Conservation (phyloP, 1,284 basidiomycete genomes). For the Cystobasidium sp. region DNA sequence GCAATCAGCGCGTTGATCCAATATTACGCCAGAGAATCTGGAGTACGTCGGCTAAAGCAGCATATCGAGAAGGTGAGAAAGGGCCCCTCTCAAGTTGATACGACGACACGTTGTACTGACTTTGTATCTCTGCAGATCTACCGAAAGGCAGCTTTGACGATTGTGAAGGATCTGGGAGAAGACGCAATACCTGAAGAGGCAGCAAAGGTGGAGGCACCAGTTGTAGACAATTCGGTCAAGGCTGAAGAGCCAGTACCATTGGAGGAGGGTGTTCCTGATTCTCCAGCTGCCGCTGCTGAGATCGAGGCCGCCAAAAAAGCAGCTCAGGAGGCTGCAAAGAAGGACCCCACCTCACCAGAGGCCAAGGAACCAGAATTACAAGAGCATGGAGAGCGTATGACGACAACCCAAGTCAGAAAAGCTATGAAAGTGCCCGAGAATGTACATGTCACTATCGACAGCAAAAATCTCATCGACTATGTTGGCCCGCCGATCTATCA, state of each 20-base stretch:
- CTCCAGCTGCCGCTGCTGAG: constrained; percentile 25
- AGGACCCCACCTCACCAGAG: constrained; percentile 47
- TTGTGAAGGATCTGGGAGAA: constrained; percentile 91
- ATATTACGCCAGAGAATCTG: constrained; percentile 96
- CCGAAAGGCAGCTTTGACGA: constrained; percentile 91
- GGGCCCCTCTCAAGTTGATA: too few relatives aligned
- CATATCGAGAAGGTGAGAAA: constrained; percentile 61
- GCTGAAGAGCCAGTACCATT: constrained; percentile 45
- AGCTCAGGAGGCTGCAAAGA: constrained; percentile 26
- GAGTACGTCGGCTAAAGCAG: constrained; percentile 84
- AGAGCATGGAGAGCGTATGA: constrained; percentile 54
- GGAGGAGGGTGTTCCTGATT: constrained; percentile 43
- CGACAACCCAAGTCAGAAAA: constrained; percentile 77
- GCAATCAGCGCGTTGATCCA: constrained; percentile 90
- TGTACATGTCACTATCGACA: constrained; percentile 79
- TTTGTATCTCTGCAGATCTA: constrained; percentile 72
- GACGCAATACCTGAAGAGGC: constrained; percentile 74
- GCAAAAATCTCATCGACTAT: constrained; percentile 90
- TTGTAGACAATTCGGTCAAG: constrained; percentile 47
- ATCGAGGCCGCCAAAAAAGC: constrained; percentile 40
- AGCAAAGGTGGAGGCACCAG: constrained; percentile 56
- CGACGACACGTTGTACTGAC: neutral
- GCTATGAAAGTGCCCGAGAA: constrained; percentile 80
- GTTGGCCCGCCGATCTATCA: constrained; percentile 95
- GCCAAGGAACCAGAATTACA: constrained; percentile 43